A percentile compares a stretch with the other conserved stretches of the same genome.
These are phyloP conservation scores for Perilla frutescens DNA, from an alignment of 257 asterid genomes.

Conservation along the genomic window DNA sequence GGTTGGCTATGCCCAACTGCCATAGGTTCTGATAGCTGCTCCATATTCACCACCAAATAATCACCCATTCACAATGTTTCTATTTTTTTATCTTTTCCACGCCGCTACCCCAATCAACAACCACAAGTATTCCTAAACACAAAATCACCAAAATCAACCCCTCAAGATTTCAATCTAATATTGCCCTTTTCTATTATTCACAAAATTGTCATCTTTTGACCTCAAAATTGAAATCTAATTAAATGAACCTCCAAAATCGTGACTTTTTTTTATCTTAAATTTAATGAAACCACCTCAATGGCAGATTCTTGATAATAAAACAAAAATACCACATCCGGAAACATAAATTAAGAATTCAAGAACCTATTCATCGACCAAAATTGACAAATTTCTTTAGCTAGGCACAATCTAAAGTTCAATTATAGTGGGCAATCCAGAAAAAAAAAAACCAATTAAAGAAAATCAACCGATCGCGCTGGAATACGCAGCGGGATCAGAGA, in stretches of 20 bases:
- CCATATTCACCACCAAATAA: slow-evolving; percentile 64
- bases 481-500: slow-evolving; percentile 67
- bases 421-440: slow-evolving; percentile 29
- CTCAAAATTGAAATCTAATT: slow-evolving; percentile 30
- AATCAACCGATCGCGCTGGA: slow-evolving; percentile 67
- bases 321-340: slow-evolving; percentile 29
- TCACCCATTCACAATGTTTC: slow-evolving; percentile 60
- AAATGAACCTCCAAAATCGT: slow-evolving; percentile 18
- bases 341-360: slow-evolving; percentile 10
- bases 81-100: slow-evolving; percentile 1
- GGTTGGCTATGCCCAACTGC: slow-evolving; percentile 39
- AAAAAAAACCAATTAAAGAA: slow-evolving; percentile 24
- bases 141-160: slow-evolving; percentile 34
- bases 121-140: slow-evolving; percentile 37
- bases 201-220: slow-evolving; percentile 35
- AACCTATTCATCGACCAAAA: slow-evolving; percentile 9
- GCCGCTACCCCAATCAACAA: slow-evolving; percentile 36
- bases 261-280: slow-evolving; percentile 3
- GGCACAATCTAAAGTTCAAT: slow-evolving; percentile 26
- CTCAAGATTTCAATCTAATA: slow-evolving; percentile 26
- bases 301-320: slow-evolving; percentile 25
- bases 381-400: background rate
- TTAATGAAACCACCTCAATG: slow-evolving; percentile 33
- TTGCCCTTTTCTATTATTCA: slow-evolving; percentile 21
- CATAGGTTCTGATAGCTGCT: slow-evolving; percentile 53